A percentile compares a stretch with the other conserved stretches of the same genome.
Evolutionary conservation across 2,329 filamentous ascomycete genomes (phyloP).

Genomic region (Malbranchea cinnamomea): DNA sequence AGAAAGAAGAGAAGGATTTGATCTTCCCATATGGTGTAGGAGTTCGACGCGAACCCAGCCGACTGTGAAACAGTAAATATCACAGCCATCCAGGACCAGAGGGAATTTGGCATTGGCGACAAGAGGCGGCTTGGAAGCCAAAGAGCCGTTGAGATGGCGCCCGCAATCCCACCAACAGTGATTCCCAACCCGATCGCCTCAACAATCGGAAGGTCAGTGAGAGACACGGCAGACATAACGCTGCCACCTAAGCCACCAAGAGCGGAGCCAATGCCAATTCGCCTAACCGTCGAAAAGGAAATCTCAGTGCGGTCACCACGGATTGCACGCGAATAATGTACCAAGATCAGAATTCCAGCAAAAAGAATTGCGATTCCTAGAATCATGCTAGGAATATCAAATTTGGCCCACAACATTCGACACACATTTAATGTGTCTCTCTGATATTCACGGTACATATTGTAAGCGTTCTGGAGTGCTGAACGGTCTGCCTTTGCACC

Average conservation of each 20-base stretch:
- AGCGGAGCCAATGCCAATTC: slow-evolving; percentile 35
- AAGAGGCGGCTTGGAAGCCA: slow-evolving; percentile 25
- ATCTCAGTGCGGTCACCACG: slow-evolving; percentile 39
- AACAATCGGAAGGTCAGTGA: slow-evolving; percentile 17
- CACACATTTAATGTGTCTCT: slow-evolving; percentile 62
- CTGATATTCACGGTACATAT: slow-evolving; percentile 60
- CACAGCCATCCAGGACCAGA: slow-evolving; percentile 81
- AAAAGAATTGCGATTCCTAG: slow-evolving; percentile 60
- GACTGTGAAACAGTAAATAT: slow-evolving; percentile 75
- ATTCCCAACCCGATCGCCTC: slow-evolving; percentile 25
- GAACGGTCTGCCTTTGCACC: slow-evolving; percentile 20
- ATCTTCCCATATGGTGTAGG: slow-evolving; percentile 98
- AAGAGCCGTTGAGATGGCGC: slow-evolving; percentile 26
- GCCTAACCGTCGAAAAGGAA: slow-evolving; percentile 37
- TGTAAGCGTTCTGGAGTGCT: slow-evolving; percentile 30
- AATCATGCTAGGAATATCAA: slow-evolving; percentile 75
- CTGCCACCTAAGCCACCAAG: slow-evolving; percentile 25
- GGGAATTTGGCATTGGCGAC: slow-evolving; percentile 48
- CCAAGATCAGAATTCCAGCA: slow-evolving; percentile 50
- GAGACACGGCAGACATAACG: slow-evolving; percentile 11
- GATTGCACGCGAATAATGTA: slow-evolving; percentile 54
- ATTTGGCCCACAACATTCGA: slow-evolving; percentile 77
- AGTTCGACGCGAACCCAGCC: slow-evolving; percentile 92
- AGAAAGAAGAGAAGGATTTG: slow-evolving; percentile 86
- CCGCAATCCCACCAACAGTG: slow-evolving; percentile 32